These are phyloP conservation scores for Teunomyces funiuensis DNA, from an alignment of 805 yeast species.

Conservation along the genomic window DNA sequence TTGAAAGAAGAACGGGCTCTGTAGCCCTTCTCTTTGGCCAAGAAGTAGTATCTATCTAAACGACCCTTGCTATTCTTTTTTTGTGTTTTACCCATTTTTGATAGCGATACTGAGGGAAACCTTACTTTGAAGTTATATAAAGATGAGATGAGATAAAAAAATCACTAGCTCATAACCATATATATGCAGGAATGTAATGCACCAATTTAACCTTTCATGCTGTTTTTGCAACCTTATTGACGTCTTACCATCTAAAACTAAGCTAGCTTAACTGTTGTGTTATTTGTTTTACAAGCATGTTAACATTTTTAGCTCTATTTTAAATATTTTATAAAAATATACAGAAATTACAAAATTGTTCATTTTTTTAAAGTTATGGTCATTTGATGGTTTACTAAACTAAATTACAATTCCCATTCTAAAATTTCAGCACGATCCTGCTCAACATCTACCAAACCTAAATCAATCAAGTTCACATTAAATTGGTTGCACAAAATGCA, in stretches of 20 bases:
- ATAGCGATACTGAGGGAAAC: background rate
- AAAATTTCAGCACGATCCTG: conserved; percentile 35
- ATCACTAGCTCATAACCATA: background rate
- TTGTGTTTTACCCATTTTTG: conserved; percentile 80
- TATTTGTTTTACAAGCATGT: no score
- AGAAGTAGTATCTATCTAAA: conserved; percentile 92
- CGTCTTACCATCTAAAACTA: no score
- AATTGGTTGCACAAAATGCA: conserved; percentile 79
- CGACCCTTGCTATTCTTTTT: conserved; percentile 98
- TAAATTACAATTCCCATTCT: conserved; percentile 49
- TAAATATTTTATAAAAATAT: no score
- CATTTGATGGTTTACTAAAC: background rate
- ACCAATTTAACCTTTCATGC: no score
- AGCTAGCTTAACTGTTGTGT: no score
- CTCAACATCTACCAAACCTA: conserved; percentile 46
- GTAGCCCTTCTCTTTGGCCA: conserved; percentile 97
- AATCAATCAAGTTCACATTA: conserved; percentile 68
- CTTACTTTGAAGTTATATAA: background rate
- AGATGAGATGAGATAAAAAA: conserved; percentile 8
- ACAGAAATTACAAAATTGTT: background rate
- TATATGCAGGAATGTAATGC: conserved; percentile 1
- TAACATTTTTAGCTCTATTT: no score
- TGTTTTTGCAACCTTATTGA: no score
- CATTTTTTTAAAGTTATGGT: background rate
- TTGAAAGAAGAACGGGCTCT: conserved; percentile 99